Evolutionary conservation across 2,329 filamentous ascomycete species (phyloP), one percentile per base, ranked within the genome.

Genomic region (Penicillium sp.): DNA sequence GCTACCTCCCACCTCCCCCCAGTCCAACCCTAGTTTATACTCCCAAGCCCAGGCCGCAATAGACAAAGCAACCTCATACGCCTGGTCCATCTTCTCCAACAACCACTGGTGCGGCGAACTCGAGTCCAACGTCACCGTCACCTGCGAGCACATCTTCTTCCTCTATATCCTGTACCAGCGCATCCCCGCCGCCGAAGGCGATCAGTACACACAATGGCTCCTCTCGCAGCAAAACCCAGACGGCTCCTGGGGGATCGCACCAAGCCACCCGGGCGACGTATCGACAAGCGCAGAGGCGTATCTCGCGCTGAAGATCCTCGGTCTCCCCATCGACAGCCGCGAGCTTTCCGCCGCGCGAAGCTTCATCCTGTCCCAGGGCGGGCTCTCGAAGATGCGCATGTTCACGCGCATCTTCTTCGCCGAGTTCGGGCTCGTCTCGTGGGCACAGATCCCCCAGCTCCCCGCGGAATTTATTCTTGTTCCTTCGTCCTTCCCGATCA

Each of bases 221-320:
- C 58, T 69, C 1, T 67, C 66, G 2, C 38, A 67, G 13, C 73
- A 75, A 19, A 69, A 70, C 9, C 15, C 29, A 0, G 73, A 77
- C 62, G 75, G 75, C 3, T 75, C 73, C 1, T 77, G 72, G 74
- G 63, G 66, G 3, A 23, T 75, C 11, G 74, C 70, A 0, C 71
- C 72, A 1, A 58, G 64, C 2, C 47, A 61, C 19, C 60, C 62
- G 2, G 70, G 70, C 2, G 64, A 73, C 69, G 59, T 70, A 5
- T 71, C 75, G 2, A 69, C 67, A 0, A 71, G 70, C 1, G 68
- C 68, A 1, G 76, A 78, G 54, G 73, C 71, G 1, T 78, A 78
- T 46, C 61, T 78, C 1, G 75, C 75, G 0, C 60, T 78, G 45
- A 76, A 75, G 57, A 69, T 78, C 5, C 62, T 79, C 4, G 72